A percentile compares a stretch with the other conserved stretches of the same genome.
Conservation (phyloP, 2,329 filamentous ascomycete genomes). For the Talaromyces atroroseus region DNA sequence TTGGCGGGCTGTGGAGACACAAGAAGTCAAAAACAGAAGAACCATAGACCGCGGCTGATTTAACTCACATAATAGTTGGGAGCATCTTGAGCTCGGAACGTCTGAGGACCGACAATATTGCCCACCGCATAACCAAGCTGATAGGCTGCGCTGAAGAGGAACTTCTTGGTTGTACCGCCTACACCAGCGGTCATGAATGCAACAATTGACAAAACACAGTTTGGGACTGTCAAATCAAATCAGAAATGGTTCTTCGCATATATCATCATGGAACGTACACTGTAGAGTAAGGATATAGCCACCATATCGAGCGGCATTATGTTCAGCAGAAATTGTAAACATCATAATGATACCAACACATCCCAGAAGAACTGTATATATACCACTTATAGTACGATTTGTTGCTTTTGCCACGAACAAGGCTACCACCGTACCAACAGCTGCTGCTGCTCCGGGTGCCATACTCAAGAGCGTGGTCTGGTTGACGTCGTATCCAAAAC, state of each 20-base stretch:
- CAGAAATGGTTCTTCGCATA: background rate
- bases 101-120: conserved; percentile 44
- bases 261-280: background rate
- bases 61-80: conserved; percentile 29
- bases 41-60: background rate
- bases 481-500: background rate
- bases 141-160: background rate
- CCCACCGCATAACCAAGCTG: conserved; percentile 30
- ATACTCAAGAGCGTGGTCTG: background rate
- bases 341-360: background rate
- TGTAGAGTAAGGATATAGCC: background rate
- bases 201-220: background rate
- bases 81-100: conserved; percentile 39
- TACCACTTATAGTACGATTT: background rate
- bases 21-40: background rate
- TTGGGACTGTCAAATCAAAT: background rate
- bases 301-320: background rate
- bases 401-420: background rate
- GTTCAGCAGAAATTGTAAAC: background rate
- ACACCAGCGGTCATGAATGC: background rate
- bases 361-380: background rate
- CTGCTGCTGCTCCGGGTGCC: background rate
- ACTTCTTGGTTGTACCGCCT: background rate
- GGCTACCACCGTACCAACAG: background rate
- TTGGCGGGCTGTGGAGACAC: background rate